Evolutionary conservation across 495 filamentous ascomycete species (phyloP).

Genomic region (Talaromyces proteolyticus): DNA sequence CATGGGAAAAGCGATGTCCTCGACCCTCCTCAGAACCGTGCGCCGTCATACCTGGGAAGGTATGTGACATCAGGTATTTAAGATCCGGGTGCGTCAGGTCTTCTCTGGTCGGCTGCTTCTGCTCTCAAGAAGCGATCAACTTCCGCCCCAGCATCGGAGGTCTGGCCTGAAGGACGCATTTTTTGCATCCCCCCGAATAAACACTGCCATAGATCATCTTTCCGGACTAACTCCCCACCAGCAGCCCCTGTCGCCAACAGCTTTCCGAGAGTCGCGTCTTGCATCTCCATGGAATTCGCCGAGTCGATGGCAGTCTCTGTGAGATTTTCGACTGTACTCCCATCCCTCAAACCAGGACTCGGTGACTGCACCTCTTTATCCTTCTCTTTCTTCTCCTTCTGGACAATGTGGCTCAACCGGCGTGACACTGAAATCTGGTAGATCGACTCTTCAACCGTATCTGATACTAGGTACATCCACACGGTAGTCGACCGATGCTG

Average conservation of each 20-base stretch:
- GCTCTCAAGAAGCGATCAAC: conserved; percentile 39
- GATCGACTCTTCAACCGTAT: conserved; percentile 86
- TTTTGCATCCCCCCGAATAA: conserved; percentile 56
- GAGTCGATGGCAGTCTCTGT: conserved; percentile 62
- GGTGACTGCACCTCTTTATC: conserved; percentile 13
- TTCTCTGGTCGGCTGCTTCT: conserved; percentile 39
- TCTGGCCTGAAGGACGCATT: conserved; percentile 8
- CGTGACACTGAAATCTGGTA: conserved; percentile 76
- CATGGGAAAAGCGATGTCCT: no score
- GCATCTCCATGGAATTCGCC: conserved; percentile 77
- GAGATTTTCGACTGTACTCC: conserved; percentile 19
- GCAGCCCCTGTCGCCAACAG: conserved; percentile 63
- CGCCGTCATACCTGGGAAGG: no score
- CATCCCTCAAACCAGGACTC: conserved; percentile 19
- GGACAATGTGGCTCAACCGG: conserved; percentile 68
- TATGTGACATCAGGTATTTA: neutral
- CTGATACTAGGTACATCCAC: conserved; percentile 87
- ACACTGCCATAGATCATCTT: conserved; percentile 84
- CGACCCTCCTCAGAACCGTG: no score
- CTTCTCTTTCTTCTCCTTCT: conserved; percentile 22
- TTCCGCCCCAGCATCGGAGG: conserved; percentile 28
- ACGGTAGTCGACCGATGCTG: conserved; percentile 84
- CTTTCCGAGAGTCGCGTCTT: conserved; percentile 58
- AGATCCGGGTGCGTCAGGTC: neutral
- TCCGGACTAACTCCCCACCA: conserved; percentile 74